These are phyloP conservation scores for Cercophora sp. DNA, from an alignment of 495 filamentous ascomycete species.

Conservation along the genomic window DNA sequence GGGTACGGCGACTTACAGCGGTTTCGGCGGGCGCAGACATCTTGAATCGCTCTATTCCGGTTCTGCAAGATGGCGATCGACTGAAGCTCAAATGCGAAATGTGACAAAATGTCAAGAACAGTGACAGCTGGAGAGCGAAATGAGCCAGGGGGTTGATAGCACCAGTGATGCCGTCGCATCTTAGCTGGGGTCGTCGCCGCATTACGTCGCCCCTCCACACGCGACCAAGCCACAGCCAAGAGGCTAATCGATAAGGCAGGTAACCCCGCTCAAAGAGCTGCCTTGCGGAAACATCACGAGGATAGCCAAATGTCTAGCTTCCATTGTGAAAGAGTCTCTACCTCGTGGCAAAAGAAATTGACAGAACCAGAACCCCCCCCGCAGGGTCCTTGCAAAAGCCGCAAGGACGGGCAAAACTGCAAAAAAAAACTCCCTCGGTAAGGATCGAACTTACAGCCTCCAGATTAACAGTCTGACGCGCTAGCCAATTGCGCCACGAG, in stretches of 20 bases:
- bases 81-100: too few relatives aligned
- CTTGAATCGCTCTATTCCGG: too few relatives aligned
- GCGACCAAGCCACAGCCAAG: constrained; percentile 6
- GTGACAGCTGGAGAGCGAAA: too few relatives aligned
- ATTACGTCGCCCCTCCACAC: constrained; percentile 14
- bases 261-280: not conserved
- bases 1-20: not conserved
- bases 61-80: too few relatives aligned
- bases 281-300: too few relatives aligned
- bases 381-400: too few relatives aligned
- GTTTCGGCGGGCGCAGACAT: constrained; percentile 42
- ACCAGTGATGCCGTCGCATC: constrained; percentile 9
- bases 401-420: not conserved
- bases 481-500: constrained; percentile 10
- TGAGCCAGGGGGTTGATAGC: not conserved
- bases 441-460: constrained; percentile 8
- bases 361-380: too few relatives aligned
- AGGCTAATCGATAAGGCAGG: constrained; percentile 7
- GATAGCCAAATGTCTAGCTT: too few relatives aligned
- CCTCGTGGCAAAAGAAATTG: too few relatives aligned
- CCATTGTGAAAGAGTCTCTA: too few relatives aligned
- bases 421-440: constrained; percentile 7
- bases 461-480: constrained; percentile 9
- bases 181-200: constrained; percentile 7
- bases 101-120: too few relatives aligned